phyloP scores from a whole-genome alignment of 352 stramenopile genomes.

The Globisporangium nodosum region DNA sequence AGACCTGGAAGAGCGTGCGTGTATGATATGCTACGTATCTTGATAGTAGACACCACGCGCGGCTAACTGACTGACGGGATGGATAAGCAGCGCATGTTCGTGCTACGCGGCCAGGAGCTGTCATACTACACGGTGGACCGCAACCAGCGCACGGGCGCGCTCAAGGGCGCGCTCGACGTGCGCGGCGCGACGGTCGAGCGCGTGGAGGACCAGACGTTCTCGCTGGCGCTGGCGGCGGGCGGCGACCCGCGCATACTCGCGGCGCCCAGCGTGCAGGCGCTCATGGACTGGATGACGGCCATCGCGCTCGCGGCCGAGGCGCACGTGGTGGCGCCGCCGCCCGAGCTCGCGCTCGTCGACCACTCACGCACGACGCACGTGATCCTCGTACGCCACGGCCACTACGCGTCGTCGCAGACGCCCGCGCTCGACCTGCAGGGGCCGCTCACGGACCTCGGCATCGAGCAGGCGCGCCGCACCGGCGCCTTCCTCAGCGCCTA shows the following conservation, averaged over 20 bases:
- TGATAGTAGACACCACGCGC: background rate
- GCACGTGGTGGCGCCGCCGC: slow-evolving; percentile 28
- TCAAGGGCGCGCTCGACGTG: slow-evolving; percentile 61
- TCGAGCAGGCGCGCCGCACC: slow-evolving; percentile 38
- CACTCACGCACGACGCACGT: slow-evolving; percentile 66
- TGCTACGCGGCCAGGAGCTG: slow-evolving; percentile 59
- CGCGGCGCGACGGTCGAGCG: slow-evolving; percentile 40
- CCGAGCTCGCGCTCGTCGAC: slow-evolving; percentile 48
- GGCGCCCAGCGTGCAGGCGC: slow-evolving; percentile 40
- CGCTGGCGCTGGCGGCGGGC: slow-evolving; percentile 20
- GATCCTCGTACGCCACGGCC: slow-evolving; percentile 60
- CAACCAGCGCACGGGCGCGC: slow-evolving; percentile 37
- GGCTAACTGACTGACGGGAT: background rate
- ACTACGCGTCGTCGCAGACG: slow-evolving; percentile 48
- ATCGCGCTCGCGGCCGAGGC: slow-evolving; percentile 45
- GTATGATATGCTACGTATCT: slow-evolving; percentile 15
- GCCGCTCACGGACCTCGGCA: slow-evolving; percentile 47
- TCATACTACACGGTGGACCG: slow-evolving; percentile 61
- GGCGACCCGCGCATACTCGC: slow-evolving; percentile 31
- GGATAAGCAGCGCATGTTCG: slow-evolving; percentile 53
- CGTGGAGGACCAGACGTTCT: slow-evolving; percentile 33
- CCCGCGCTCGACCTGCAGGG: slow-evolving; percentile 45
- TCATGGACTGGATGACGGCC: slow-evolving; percentile 76
- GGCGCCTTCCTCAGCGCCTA: slow-evolving; percentile 51
- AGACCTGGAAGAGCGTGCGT: slow-evolving; percentile 68